Evolutionary conservation across 2,329 filamentous ascomycete species (phyloP), one percentile per base, ranked within the genome.

Genomic region (Penicillium corylophilum): DNA sequence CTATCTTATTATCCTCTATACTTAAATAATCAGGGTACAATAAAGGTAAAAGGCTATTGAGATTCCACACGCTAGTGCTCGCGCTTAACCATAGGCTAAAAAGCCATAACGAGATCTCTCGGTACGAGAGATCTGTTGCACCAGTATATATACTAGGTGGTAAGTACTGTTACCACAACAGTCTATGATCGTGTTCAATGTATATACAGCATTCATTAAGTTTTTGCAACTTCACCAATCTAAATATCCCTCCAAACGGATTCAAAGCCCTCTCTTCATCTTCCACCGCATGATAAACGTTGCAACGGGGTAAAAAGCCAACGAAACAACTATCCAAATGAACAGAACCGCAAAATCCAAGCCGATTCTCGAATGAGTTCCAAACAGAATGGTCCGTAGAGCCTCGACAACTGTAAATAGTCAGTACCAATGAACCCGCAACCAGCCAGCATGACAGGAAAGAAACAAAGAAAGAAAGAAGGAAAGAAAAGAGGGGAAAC

Each of bases 281-380:
- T 66, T 70, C 67, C 66, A 70, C 5, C 56, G 57, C 67, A 69
- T 68, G 20, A 70, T 57, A 3, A 61, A 65, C 1, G 60, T 54
- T 0, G 67, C 67, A 35, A 69, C 35, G 0, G 67, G 67, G 38
- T 62, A 69, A 8, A 70, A 48, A 0, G 48, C 44, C 23, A 70
- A 46, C 0, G 67, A 70, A 2, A 61, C 44, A 0, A 42, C 67
- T 35, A 70, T 55, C 84, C 82, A 87, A 0, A 78, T 78, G 52
- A 85, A 78, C 39, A 87, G 64, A 1, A 87, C 70, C 0, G 79
- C 83, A 65, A 87, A 82, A 55, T 87, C 81, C 2, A 85, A 64
- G 0, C 82, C 82, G 44, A 87, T 80, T 13, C 76, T 66, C 0
- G 79, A 81, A 54, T 82, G 79, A 5, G 82, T 68, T 48, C 81